Percentiles rank a stretch among this genome's conserved stretches.
These are phyloP conservation scores for Epichloe sylvatica DNA, from an alignment of 2,329 filamentous ascomycete species.

Conservation along the genomic window DNA sequence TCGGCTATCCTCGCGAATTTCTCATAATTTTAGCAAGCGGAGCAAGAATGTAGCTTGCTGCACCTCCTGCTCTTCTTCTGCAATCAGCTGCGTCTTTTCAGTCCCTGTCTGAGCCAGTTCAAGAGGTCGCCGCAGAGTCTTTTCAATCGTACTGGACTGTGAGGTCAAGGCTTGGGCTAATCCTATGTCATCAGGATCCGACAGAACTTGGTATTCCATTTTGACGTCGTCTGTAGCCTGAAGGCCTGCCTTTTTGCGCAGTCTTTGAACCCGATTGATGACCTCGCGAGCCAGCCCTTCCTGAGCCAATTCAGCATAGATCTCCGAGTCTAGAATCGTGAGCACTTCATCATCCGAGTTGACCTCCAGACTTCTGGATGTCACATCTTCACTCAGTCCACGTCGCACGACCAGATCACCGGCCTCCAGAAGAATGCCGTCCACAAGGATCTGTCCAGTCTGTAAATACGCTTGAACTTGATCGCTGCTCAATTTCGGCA, in stretches of 20 bases:
- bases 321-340: conserved; percentile 70
- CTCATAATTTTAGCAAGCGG: conserved; percentile 58
- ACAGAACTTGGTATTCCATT: conserved; percentile 79
- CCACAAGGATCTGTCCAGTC: conserved; percentile 63
- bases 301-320: conserved; percentile 73
- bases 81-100: conserved; percentile 38
- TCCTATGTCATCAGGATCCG: conserved; percentile 65
- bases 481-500: conserved; percentile 64
- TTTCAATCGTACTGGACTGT: conserved; percentile 57
- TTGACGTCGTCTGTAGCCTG: conserved; percentile 86
- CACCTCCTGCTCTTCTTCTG: conserved; percentile 74
- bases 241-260: conserved; percentile 90
- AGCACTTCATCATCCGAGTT: conserved; percentile 84
- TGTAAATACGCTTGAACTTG: conserved; percentile 68
- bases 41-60: conserved; percentile 71
- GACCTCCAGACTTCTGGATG: conserved; percentile 63
- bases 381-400: conserved; percentile 58
- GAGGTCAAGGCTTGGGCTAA: conserved; percentile 55
- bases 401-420: conserved; percentile 70
- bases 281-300: conserved; percentile 87
- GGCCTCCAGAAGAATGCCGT: conserved; percentile 68
- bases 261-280: conserved; percentile 79
- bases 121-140: conserved; percentile 61
- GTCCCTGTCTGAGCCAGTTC: conserved; percentile 29
- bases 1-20: background rate